Base-by-base conservation (phyloP, 305 asterid genomes). In the Solanum hybrid region DNA sequence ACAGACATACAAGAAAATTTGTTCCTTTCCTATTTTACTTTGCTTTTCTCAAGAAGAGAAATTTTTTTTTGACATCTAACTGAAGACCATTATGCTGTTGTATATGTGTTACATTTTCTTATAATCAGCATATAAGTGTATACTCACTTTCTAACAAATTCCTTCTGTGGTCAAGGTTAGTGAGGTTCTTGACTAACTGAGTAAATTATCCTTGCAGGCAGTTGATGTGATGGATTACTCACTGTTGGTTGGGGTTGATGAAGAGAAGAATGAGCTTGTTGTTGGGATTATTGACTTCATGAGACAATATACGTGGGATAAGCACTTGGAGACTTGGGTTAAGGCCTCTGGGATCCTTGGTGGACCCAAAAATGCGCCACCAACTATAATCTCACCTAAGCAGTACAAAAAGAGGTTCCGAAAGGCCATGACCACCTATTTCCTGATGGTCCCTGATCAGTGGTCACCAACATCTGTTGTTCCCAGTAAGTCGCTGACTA, bases 271-370 rank as follows among this genome's bases (percentile, higher is more conserved):
- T 34, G 97, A 96, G 89, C 96, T 96, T 29, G 98, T 95, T 83
- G 95, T 96, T 78, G 98, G 98, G 68, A 96, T 95, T 80, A 96
- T 96, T 10, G 97, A 96, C 91, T 94, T 96, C 89, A 95, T 96
- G 97, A 96, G 97, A 90, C 97, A 96, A 61, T 95, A 96, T 84
- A 95, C 98, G 14, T 95, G 98, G 98, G 97, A 95, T 92, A 95
- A 95, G 92, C 96, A 96, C 91, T 95, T 96, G 8, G 98, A 96
- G 87, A 95, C 97, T 4, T 96, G 98, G 98, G 97, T 96, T 37
- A 96, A 95, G 92, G 93, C 97, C 68, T 92, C 97, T 1, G 98
- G 98, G 10, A 94, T 96, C 89, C 97, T 96, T 41, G 97, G 98
- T 11, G 97, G 98, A 10, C 95, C 95, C 91, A 96, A 93, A 90